A percentile compares a stretch with the other conserved stretches of the same genome.
phyloP scores from a whole-genome alignment of 75 land plant genomes.

The Pseudotsuga menziesii region DNA sequence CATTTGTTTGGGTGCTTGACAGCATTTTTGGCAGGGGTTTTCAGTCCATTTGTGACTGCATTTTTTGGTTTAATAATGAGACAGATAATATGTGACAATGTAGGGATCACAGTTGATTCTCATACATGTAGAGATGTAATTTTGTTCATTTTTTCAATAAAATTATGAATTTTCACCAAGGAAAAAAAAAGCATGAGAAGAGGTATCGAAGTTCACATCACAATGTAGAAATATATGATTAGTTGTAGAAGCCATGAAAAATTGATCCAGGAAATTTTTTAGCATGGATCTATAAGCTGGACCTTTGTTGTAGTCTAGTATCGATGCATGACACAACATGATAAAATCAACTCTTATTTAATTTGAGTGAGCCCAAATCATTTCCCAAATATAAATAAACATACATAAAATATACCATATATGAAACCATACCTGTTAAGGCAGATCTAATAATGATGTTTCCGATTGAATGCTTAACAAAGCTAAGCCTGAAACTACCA shows the following conservation, averaged over 20 bases:
- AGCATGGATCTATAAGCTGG: slow-evolving; percentile 65
- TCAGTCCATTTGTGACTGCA: too few relatives aligned
- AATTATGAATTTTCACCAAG: too few relatives aligned
- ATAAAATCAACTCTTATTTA: neutral
- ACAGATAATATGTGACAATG: too few relatives aligned
- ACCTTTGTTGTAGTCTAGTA: slow-evolving; percentile 53
- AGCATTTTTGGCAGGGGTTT: too few relatives aligned
- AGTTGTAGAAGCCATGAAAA: slow-evolving; percentile 41
- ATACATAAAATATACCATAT: neutral
- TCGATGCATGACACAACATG: slow-evolving; percentile 51
- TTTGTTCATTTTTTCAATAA: too few relatives aligned
- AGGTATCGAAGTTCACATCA: slow-evolving; percentile 77
- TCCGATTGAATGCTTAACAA: slow-evolving; percentile 97
- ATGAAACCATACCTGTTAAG: slow-evolving; percentile 45
- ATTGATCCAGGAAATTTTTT: slow-evolving; percentile 71
- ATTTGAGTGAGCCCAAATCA: neutral
- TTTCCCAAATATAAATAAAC: neutral
- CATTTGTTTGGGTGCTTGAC: too few relatives aligned
- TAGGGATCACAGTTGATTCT: too few relatives aligned
- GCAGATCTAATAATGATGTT: slow-evolving; percentile 88
- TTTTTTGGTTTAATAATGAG: too few relatives aligned
- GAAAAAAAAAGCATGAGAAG: slow-evolving; percentile 52
- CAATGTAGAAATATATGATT: slow-evolving; percentile 64
- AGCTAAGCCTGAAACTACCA: slow-evolving; percentile 65
- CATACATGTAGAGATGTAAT: too few relatives aligned